Evolutionary conservation across 2,329 filamentous ascomycete species (phyloP).

Genomic region (Sphaerulina vaccinii): DNA sequence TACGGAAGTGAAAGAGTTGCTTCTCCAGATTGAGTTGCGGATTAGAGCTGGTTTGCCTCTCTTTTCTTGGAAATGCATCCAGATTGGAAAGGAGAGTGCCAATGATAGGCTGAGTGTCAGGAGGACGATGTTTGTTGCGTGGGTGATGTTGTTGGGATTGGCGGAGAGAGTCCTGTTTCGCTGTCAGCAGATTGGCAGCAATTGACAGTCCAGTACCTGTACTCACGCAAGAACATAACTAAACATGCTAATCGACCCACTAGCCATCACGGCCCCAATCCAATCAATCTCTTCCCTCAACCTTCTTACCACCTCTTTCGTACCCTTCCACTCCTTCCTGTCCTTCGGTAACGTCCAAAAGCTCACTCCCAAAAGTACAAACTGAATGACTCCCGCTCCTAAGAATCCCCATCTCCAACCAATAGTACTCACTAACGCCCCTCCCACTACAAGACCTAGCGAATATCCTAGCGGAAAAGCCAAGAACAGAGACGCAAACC

Average conservation of each 20-base stretch:
- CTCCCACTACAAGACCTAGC: slow-evolving; percentile 52
- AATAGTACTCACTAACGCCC: slow-evolving; percentile 48
- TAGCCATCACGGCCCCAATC: too few relatives aligned
- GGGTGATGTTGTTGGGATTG: slow-evolving; percentile 21
- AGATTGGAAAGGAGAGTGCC: slow-evolving; percentile 53
- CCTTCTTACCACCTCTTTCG: too few relatives aligned
- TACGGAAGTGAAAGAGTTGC: slow-evolving; percentile 54
- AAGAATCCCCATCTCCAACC: slow-evolving; percentile 56
- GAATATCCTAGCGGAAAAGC: slow-evolving; percentile 53
- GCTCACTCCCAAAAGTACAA: too few relatives aligned
- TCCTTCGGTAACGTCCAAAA: too few relatives aligned
- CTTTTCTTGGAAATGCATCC: slow-evolving; percentile 53
- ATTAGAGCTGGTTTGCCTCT: slow-evolving; percentile 55
- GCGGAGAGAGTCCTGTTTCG: slow-evolving; percentile 25
- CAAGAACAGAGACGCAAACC: slow-evolving; percentile 51
- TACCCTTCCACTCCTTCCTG: too few relatives aligned
- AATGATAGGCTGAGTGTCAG: slow-evolving; percentile 46
- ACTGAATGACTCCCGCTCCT: slow-evolving; percentile 46
- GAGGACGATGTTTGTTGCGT: slow-evolving; percentile 35
- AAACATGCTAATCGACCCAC: too few relatives aligned
- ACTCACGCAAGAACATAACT: slow-evolving; percentile 51
- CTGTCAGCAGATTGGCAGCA: too few relatives aligned
- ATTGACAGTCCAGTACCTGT: too few relatives aligned
- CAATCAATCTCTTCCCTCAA: too few relatives aligned
- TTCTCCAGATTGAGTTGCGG: slow-evolving; percentile 62